These are phyloP conservation scores for Mycena alexandri DNA, from an alignment of 768 basidiomycete genomes.

Conservation along the genomic window DNA sequence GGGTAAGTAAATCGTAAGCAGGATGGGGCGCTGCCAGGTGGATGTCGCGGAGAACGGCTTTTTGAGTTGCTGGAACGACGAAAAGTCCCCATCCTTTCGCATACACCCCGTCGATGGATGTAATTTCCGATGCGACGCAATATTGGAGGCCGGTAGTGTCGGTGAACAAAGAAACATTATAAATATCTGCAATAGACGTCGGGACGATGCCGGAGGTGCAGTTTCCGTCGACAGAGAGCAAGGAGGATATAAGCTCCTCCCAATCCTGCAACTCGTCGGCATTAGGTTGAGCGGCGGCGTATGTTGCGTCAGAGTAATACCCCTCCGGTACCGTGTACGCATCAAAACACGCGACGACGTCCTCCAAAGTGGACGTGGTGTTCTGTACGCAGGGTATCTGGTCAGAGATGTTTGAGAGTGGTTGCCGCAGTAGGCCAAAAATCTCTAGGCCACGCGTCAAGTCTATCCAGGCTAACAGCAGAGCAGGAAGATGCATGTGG, in stretches of 20 bases:
- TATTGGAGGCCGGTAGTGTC: slow-evolving; percentile 44
- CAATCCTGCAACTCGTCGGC: slow-evolving; percentile 44
- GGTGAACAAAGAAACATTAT: slow-evolving; percentile 44
- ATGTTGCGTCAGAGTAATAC: slow-evolving; percentile 46
- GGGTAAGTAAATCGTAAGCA: slow-evolving; percentile 51
- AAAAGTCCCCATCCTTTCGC: slow-evolving; percentile 54
- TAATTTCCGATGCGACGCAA: slow-evolving; percentile 49
- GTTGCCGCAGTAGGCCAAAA: neutral
- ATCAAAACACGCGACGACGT: slow-evolving; percentile 47
- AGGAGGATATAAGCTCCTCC: slow-evolving; percentile 42
- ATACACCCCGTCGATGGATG: slow-evolving; percentile 35
- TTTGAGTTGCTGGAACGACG: slow-evolving; percentile 46
- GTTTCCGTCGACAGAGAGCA: slow-evolving; percentile 48
- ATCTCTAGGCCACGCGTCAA: slow-evolving; percentile 1
- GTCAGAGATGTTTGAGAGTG: neutral
- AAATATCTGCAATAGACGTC: slow-evolving; percentile 42
- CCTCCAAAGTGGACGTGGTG: slow-evolving; percentile 36
- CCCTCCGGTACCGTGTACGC: slow-evolving; percentile 46
- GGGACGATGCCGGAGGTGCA: slow-evolving; percentile 49
- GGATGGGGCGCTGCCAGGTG: slow-evolving; percentile 65
- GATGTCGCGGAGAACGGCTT: slow-evolving; percentile 44
- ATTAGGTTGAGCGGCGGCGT: slow-evolving; percentile 50
- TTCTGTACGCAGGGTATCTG: slow-evolving; percentile 31
- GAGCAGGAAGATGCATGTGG: no score
- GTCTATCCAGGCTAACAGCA: slow-evolving; percentile 14